Conservation (phyloP, 2,329 filamentous ascomycete genomes). For the Cordyceps cicadae region DNA sequence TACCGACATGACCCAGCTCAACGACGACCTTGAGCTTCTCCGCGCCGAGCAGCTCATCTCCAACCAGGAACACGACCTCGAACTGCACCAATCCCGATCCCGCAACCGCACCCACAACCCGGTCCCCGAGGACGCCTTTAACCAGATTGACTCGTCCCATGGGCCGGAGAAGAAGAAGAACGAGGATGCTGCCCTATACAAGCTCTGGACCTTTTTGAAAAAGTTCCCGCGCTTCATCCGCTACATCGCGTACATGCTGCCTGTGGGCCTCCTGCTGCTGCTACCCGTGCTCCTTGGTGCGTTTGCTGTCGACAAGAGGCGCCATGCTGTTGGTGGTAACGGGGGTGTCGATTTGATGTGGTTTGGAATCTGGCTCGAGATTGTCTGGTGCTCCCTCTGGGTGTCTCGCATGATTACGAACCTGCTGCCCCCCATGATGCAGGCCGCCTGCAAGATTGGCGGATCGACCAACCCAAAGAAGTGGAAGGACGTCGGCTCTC, state of each 20-base stretch:
- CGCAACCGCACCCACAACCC: slow-evolving; percentile 26
- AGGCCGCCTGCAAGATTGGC: slow-evolving; percentile 58
- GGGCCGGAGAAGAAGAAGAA: slow-evolving; percentile 24
- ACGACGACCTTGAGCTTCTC: slow-evolving; percentile 42
- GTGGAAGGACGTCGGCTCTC: slow-evolving; percentile 80
- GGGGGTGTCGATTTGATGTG: slow-evolving; percentile 74
- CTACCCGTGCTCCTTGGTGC: slow-evolving; percentile 38
- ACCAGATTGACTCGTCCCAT: slow-evolving; percentile 22
- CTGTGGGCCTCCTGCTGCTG: slow-evolving; percentile 35
- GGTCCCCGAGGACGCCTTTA: slow-evolving; percentile 39
- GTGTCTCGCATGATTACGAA: slow-evolving; percentile 51
- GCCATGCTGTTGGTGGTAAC: slow-evolving; percentile 46
- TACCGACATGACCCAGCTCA: slow-evolving; percentile 30
- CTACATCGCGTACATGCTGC: slow-evolving; percentile 41
- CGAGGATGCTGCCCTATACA: slow-evolving; percentile 27
- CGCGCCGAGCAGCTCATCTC: slow-evolving; percentile 40
- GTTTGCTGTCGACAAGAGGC: slow-evolving; percentile 26
- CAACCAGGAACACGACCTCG: slow-evolving; percentile 31
- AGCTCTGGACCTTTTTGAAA: slow-evolving; percentile 36
- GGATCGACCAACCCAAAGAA: slow-evolving; percentile 83
- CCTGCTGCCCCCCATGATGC: slow-evolving; percentile 39
- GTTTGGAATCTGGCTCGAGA: slow-evolving; percentile 94
- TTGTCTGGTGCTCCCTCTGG: slow-evolving; percentile 89
- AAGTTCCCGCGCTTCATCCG: slow-evolving; percentile 43
- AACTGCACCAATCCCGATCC: slow-evolving; percentile 17